phyloP scores from a whole-genome alignment of 1,139 yeast species.

The Meyerozyma carpophila region DNA sequence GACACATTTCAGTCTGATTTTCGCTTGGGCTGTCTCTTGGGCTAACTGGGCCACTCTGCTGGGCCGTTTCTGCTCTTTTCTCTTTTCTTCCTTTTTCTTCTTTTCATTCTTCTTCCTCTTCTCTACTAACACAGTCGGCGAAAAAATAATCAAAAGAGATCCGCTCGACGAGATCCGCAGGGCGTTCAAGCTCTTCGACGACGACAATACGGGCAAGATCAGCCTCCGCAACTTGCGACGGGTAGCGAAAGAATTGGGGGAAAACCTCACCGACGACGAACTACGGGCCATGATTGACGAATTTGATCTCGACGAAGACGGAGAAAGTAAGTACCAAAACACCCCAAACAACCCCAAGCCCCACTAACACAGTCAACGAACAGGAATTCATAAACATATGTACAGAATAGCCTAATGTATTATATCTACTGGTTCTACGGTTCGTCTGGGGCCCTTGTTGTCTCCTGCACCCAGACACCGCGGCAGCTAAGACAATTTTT shows the following conservation, averaged over 20 bases:
- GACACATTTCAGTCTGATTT: no score
- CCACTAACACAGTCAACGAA: constrained; percentile 51
- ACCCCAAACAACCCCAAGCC: constrained; percentile 18
- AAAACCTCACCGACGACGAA: constrained; percentile 87
- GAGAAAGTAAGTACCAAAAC: constrained; percentile 55
- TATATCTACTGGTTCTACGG: not conserved
- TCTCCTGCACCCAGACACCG: no score
- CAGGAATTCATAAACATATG: constrained; percentile 92
- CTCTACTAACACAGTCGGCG: constrained; percentile 54
- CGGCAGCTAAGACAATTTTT: not conserved
- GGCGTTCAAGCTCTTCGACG: constrained; percentile 88
- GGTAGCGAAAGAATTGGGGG: constrained; percentile 91
- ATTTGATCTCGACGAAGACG: constrained; percentile 94
- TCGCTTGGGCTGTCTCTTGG: no score
- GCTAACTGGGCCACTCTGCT: no score
- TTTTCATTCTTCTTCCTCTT: not conserved
- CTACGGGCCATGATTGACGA: constrained; percentile 96
- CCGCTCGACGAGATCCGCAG: constrained; percentile 89
- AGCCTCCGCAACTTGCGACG: constrained; percentile 76
- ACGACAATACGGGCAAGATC: constrained; percentile 83
- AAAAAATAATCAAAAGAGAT: constrained; percentile 74
- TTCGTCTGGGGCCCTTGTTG: no score
- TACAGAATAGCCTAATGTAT: constrained; percentile 43
- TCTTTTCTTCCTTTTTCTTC: not conserved
- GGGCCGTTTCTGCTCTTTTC: no score